A percentile compares a stretch with the other conserved stretches of the same genome.
Evolutionary conservation across 371 early-diverging fungal genomes (phyloP).

Genomic region (Smittium culicis): DNA sequence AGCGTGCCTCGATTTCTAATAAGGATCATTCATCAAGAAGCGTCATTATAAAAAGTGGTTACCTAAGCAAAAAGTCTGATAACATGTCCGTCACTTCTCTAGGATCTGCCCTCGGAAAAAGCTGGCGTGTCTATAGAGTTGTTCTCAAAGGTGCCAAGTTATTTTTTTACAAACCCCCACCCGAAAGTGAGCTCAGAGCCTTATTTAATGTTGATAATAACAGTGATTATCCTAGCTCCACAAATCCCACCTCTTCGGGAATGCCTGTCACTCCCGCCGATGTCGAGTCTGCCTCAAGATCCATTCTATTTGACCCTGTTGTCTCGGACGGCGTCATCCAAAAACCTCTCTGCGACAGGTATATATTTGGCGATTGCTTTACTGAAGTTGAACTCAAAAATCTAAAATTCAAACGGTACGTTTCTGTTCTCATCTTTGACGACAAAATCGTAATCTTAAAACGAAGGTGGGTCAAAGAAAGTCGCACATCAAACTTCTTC

Average conservation of each 20-base stretch:
- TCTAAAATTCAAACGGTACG: slow-evolving; percentile 43
- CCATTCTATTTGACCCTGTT: slow-evolving; percentile 39
- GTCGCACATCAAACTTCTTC: slow-evolving; percentile 37
- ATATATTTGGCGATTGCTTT: slow-evolving; percentile 48
- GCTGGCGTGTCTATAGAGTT: slow-evolving; percentile 68
- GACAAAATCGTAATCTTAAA: slow-evolving; percentile 44
- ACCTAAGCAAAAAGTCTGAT: slow-evolving; percentile 33
- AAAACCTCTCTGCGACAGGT: slow-evolving; percentile 37
- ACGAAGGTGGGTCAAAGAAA: slow-evolving; percentile 43
- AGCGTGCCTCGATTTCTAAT: not conserved
- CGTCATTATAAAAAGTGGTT: slow-evolving; percentile 25
- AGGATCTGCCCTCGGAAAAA: slow-evolving; percentile 39
- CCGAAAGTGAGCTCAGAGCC: slow-evolving; percentile 42
- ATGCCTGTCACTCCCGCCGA: slow-evolving; percentile 40
- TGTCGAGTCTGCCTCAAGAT: slow-evolving; percentile 37
- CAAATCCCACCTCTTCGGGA: slow-evolving; percentile 25
- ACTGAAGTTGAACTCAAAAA: slow-evolving; percentile 42
- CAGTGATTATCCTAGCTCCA: not conserved
- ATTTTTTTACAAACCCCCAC: slow-evolving; percentile 58
- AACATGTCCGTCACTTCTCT: slow-evolving; percentile 30
- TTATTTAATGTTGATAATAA: slow-evolving; percentile 26
- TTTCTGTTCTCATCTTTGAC: slow-evolving; percentile 44
- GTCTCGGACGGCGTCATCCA: slow-evolving; percentile 25
- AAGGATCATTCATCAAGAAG: not conserved
- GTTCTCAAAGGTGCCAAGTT: slow-evolving; percentile 63